Percentiles rank a stretch among this genome's conserved stretches.
These are phyloP conservation scores for Fusarium sp. DNA, from an alignment of 2,329 filamentous ascomycete species.

Conservation along the genomic window DNA sequence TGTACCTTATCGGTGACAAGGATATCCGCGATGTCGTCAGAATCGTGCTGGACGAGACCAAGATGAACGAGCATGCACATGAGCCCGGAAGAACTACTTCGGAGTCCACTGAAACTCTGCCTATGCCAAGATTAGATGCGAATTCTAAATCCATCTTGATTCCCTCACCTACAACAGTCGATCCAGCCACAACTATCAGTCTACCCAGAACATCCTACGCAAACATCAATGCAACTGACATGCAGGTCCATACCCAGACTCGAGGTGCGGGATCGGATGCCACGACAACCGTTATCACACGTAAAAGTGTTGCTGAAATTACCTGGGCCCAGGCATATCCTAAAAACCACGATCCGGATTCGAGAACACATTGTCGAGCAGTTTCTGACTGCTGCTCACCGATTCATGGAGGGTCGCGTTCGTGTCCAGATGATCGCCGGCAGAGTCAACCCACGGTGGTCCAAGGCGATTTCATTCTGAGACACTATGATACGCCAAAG, in stretches of 20 bases:
- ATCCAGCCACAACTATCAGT: constrained; percentile 56
- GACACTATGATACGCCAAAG: constrained; percentile 42
- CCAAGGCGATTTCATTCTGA: constrained; percentile 36
- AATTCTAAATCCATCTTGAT: constrained; percentile 46
- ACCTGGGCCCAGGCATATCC: constrained; percentile 47
- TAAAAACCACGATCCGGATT: constrained; percentile 5
- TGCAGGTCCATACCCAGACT: constrained; percentile 42
- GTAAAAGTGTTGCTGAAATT: constrained; percentile 52
- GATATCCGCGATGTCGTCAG: constrained; percentile 48
- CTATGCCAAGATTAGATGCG: constrained; percentile 43
- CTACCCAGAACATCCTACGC: constrained; percentile 53
- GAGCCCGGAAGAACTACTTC: constrained; percentile 16
- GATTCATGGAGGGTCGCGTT: constrained; percentile 23
- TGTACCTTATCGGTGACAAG: constrained; percentile 45
- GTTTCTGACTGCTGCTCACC: constrained; percentile 45
- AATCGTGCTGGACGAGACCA: constrained; percentile 39
- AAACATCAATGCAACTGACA: constrained; percentile 40
- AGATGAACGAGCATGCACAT: constrained; percentile 9
- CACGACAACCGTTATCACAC: constrained; percentile 51
- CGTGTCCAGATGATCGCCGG: constrained; percentile 28
- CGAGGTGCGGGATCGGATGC: constrained; percentile 37
- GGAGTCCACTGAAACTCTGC: constrained; percentile 13
- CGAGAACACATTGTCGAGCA: constrained; percentile 23
- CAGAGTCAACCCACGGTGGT: constrained; percentile 24
- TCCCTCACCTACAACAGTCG: constrained; percentile 43